Evolutionary conservation across 2,329 filamentous ascomycete genomes (phyloP).

Genomic region (Aspergillus sp.): DNA sequence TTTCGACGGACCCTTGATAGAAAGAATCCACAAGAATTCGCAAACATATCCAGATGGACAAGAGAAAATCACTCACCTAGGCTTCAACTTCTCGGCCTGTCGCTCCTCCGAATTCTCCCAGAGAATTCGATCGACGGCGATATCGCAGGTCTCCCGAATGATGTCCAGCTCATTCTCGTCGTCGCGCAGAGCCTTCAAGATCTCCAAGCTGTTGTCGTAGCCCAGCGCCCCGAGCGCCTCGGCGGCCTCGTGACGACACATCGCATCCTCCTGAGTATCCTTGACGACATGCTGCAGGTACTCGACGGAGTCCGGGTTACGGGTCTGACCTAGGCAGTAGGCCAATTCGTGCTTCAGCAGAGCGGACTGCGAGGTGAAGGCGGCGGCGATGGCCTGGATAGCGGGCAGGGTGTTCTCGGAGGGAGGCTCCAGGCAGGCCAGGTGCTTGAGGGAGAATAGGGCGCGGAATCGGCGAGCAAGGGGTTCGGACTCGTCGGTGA

Average conservation of each 20-base stretch:
- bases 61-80: constrained; percentile 59
- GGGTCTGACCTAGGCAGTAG: constrained; percentile 92
- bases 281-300: constrained; percentile 72
- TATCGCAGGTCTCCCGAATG: constrained; percentile 94
- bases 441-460: constrained; percentile 94
- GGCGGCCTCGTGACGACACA: constrained; percentile 95
- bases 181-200: constrained; percentile 73
- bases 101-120: constrained; percentile 80
- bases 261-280: constrained; percentile 79
- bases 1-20: constrained; percentile 10
- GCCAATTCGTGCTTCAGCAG: constrained; percentile 95
- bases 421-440: constrained; percentile 67
- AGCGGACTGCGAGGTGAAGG: constrained; percentile 79
- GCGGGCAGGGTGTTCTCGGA: constrained; percentile 61
- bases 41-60: background rate
- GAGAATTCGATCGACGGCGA: constrained; percentile 88
- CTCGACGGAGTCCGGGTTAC: constrained; percentile 70
- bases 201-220: constrained; percentile 67
- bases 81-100: constrained; percentile 72
- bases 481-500: constrained; percentile 76
- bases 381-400: constrained; percentile 81
- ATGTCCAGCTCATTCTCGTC: constrained; percentile 73
- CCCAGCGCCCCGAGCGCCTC: constrained; percentile 90
- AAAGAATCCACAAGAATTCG: background rate
- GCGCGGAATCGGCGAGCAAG: constrained; percentile 91